These are phyloP conservation scores for Alliaria petiolata DNA, from an alignment of 345 rosid genomes.

Conservation along the genomic window DNA sequence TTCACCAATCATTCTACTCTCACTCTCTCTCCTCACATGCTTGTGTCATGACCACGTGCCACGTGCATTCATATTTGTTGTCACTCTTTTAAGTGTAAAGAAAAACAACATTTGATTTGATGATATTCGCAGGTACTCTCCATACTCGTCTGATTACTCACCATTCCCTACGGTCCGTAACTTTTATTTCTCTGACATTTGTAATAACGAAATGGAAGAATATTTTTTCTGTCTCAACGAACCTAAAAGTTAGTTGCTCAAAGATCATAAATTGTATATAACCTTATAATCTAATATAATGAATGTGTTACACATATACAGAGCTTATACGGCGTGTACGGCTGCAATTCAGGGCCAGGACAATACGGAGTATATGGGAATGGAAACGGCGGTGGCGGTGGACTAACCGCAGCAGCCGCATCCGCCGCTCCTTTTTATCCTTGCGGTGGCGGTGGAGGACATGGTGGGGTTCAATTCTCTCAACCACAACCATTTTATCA, in stretches of 20 bases:
- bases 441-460: slow-evolving; percentile 17
- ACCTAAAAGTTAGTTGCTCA: background rate
- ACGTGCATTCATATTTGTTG: slow-evolving; percentile 25
- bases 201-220: slow-evolving; percentile 1
- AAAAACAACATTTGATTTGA: background rate
- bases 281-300: background rate
- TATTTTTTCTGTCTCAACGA: background rate
- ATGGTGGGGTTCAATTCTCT: slow-evolving; percentile 16
- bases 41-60: slow-evolving; percentile 31
- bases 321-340: slow-evolving; percentile 30
- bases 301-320: background rate
- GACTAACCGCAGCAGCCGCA: slow-evolving; percentile 34
- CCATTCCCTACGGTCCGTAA: slow-evolving; percentile 81
- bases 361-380: slow-evolving; percentile 29
- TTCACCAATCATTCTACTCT: slow-evolving; percentile 22
- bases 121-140: slow-evolving; percentile 62
- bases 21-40: slow-evolving; percentile 28
- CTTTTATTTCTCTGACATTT: background rate
- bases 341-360: slow-evolving; percentile 9
- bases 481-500: slow-evolving; percentile 27
- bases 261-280: background rate
- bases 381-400: slow-evolving; percentile 15
- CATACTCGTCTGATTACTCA: slow-evolving; percentile 74
- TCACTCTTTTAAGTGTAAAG: slow-evolving; percentile 14
- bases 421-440: slow-evolving; percentile 34